Evolutionary conservation across 768 basidiomycete species (phyloP), one percentile per base, ranked within the genome.

Genomic region (Suillus lakei): DNA sequence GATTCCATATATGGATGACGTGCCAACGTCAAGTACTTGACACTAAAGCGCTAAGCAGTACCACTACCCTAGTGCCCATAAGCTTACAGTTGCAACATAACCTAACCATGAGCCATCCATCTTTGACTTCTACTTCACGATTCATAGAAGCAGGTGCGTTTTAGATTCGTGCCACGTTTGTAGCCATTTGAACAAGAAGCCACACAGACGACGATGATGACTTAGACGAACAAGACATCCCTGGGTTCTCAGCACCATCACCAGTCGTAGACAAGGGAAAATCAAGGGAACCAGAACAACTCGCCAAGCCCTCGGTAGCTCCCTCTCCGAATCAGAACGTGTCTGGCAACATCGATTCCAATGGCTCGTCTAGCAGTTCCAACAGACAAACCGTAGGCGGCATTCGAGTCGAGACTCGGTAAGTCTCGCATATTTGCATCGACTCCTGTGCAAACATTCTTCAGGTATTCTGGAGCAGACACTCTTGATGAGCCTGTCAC

Each of bases 401-500:
- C 26, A 84, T 98, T 56, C 88, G 86, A 70, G 89, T 95, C 3
- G 96, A 99, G 79, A 93, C 93, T 59, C 87, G 96, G 93, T 93
- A 76, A 53, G 85, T 73, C 67, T 23, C 18, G 5, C 50, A 36
- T 8, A 61, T 68, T 21, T 21, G 46, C 23, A 36, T 36, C 1
- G 6, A 38, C 10, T 36, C 32, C 6, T 21, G 32, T 28, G 34
- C 5, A 62, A 55, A 60, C 3, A 34, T 61, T 39, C 23, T n/a
- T 64, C 39, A 70, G 93, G 69, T 93, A 89, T 76, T 84, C 93
- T n/a, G 92, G 91, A 12, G 84, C 82, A 10, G 93, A 96, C 71
- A 98, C 96, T 0, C 84, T 99, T 38, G 96, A 98, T 72, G 96
- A 99, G 75, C 95, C 96, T 4, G 85, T 99, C 21, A 86, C 89